A percentile compares a stretch with the other conserved stretches of the same genome.
phyloP scores from a whole-genome alignment of 257 asterid species.

The Fraxinus anomala region DNA sequence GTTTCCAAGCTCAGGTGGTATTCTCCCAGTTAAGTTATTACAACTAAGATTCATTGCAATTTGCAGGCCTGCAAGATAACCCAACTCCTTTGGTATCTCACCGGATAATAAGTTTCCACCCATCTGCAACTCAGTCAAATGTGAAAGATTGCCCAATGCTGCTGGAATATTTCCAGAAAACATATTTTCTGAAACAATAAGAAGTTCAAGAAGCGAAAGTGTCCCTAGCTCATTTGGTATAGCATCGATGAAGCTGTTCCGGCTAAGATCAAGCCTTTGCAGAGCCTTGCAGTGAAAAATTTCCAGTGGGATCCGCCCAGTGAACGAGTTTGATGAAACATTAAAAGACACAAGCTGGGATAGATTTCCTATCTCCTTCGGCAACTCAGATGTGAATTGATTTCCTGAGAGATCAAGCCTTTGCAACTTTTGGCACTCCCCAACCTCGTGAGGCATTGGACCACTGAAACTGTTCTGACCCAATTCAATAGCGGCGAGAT shows the following conservation, averaged over 20 bases:
- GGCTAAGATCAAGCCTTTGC: slow-evolving; percentile 87
- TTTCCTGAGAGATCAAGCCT: slow-evolving; percentile 84
- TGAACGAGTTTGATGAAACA: slow-evolving; percentile 62
- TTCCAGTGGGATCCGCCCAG: slow-evolving; percentile 60
- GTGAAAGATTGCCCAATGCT: slow-evolving; percentile 77
- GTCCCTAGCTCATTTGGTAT: slow-evolving; percentile 66
- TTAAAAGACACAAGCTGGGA: slow-evolving; percentile 74
- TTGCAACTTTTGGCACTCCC: slow-evolving; percentile 69
- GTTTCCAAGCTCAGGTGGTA: slow-evolving; percentile 81
- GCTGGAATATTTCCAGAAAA: slow-evolving; percentile 71
- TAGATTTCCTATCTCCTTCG: slow-evolving; percentile 67
- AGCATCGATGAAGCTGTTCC: slow-evolving; percentile 53
- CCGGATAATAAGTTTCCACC: slow-evolving; percentile 79
- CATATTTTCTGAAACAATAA: slow-evolving; percentile 68
- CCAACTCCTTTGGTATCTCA: slow-evolving; percentile 73
- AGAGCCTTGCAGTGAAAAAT: slow-evolving; percentile 69
- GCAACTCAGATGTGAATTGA: slow-evolving; percentile 59
- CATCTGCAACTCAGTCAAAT: slow-evolving; percentile 85
- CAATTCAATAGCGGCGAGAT: slow-evolving; percentile 80
- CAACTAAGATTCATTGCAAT: slow-evolving; percentile 81
- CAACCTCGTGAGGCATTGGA: slow-evolving; percentile 60
- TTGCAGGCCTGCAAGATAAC: slow-evolving; percentile 70
- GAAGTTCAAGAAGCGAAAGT: slow-evolving; percentile 75
- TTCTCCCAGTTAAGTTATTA: slow-evolving; percentile 68
- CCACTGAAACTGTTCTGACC: slow-evolving; percentile 74